Evolutionary conservation across 2,329 filamentous ascomycete species (phyloP).

Genomic region (Penicillium sp.): DNA sequence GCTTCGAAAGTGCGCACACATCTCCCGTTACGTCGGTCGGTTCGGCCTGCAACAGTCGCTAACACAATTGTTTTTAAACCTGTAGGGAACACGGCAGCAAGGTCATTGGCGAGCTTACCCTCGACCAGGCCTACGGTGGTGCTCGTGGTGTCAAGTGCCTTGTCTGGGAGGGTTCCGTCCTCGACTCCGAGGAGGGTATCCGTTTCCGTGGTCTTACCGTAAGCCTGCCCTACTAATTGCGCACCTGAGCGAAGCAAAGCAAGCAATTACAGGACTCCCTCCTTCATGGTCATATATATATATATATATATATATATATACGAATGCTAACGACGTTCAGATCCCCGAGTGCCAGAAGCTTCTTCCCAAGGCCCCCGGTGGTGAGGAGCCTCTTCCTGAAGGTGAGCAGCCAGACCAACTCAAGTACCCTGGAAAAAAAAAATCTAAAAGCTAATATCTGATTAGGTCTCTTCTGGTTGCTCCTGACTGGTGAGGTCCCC

Average conservation of each 20-base stretch:
- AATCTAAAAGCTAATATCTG: slow-evolving; percentile 12
- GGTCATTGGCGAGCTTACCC: slow-evolving; percentile 95
- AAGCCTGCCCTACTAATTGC: slow-evolving; percentile 33
- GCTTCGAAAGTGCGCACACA: slow-evolving; percentile 79
- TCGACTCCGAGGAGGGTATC: slow-evolving; percentile 98
- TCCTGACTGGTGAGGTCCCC: slow-evolving; percentile 96
- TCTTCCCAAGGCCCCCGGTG: slow-evolving; percentile 95
- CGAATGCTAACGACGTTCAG: slow-evolving; percentile 43
- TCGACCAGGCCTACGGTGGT: slow-evolving; percentile 99
- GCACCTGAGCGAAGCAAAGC: too few relatives aligned
- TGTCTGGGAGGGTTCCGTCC: slow-evolving; percentile 98
- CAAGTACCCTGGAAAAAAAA: too few relatives aligned
- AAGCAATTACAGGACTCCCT: too few relatives aligned
- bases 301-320: not conserved
- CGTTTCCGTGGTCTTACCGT: slow-evolving; percentile 97
- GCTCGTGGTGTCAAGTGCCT: slow-evolving; percentile 98
- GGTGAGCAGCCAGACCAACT: slow-evolving; percentile 52
- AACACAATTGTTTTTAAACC: slow-evolving; percentile 26
- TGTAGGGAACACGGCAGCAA: slow-evolving; percentile 89
- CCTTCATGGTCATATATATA: not conserved
- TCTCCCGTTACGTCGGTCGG: not conserved
- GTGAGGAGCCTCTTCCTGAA: slow-evolving; percentile 96
- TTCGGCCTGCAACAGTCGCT: slow-evolving; percentile 19
- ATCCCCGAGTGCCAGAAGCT: slow-evolving; percentile 98
- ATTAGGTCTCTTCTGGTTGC: slow-evolving; percentile 96